These are phyloP conservation scores for Neofusicoccum sp. DNA, from an alignment of 2,329 filamentous ascomycete species.

Conservation along the genomic window DNA sequence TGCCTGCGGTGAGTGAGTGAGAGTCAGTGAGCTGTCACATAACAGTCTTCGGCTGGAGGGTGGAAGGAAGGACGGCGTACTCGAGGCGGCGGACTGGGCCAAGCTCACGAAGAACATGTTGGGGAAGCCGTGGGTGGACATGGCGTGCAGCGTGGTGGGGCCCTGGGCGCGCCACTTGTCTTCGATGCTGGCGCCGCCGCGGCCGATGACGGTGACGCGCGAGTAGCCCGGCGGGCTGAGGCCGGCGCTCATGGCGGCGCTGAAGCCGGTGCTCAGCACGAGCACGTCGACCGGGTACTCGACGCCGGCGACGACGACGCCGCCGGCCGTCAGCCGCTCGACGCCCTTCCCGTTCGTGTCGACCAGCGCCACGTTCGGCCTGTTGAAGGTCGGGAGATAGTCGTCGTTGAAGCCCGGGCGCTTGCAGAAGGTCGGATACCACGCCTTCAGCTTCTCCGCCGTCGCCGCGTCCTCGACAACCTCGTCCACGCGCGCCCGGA, in stretches of 20 bases:
- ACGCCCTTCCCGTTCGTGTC: conserved; percentile 59
- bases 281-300: conserved; percentile 51
- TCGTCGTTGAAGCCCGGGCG: conserved; percentile 61
- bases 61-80: too few relatives aligned
- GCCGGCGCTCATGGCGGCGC: conserved; percentile 27
- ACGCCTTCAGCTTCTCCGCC: conserved; percentile 55
- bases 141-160: conserved; percentile 51
- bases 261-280: conserved; percentile 49
- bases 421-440: conserved; percentile 64
- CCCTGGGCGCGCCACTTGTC: conserved; percentile 43
- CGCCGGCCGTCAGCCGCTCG: conserved; percentile 44
- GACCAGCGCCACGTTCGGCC: conserved; percentile 57
- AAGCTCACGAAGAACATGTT: conserved; percentile 50
- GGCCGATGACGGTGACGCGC: conserved; percentile 44
- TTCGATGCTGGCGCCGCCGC: conserved; percentile 44
- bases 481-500: conserved; percentile 48
- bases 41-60: too few relatives aligned
- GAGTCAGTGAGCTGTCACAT: too few relatives aligned
- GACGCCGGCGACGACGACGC: conserved; percentile 48
- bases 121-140: conserved; percentile 50
- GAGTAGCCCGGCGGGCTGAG: conserved; percentile 27
- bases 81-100: conserved; percentile 33
- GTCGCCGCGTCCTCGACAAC: conserved; percentile 52
- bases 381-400: conserved; percentile 60
- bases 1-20: neutral